Conservation (phyloP, 2,329 filamentous ascomycete species). For the Pseudocercospora cruenta region DNA sequence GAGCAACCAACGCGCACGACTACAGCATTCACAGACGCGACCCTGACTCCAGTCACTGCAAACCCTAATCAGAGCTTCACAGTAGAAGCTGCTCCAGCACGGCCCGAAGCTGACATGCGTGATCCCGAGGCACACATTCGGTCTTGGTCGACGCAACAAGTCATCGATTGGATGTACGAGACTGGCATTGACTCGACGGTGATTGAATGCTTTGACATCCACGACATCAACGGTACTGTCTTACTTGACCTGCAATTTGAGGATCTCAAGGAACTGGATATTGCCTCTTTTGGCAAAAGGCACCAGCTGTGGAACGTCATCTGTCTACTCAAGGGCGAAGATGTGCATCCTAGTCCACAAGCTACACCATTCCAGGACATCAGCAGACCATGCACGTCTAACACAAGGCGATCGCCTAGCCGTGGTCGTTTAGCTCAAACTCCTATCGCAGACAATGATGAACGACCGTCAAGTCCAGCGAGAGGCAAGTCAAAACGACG, state of each 20-base stretch:
- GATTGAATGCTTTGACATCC: constrained; percentile 82
- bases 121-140: constrained; percentile 48
- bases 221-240: constrained; percentile 89
- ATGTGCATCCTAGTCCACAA: constrained; percentile 45
- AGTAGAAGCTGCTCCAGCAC: constrained; percentile 31
- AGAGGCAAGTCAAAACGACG: constrained; percentile 41
- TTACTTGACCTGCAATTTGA: constrained; percentile 90
- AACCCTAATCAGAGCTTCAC: constrained; percentile 32
- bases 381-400: constrained; percentile 48
- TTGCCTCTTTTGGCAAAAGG: constrained; percentile 78
- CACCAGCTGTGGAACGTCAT: constrained; percentile 82
- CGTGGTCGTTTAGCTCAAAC: constrained; percentile 26
- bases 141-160: constrained; percentile 73
- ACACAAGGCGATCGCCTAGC: constrained; percentile 31
- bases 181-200: constrained; percentile 76
- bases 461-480: constrained; percentile 40
- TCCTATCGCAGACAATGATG: constrained; percentile 31
- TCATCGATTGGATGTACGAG: constrained; percentile 84
- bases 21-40: constrained; percentile 47
- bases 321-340: constrained; percentile 62
- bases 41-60: constrained; percentile 32
- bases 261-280: constrained; percentile 79
- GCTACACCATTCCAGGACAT: constrained; percentile 54
- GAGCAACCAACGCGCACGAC: constrained; percentile 48
- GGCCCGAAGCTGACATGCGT: constrained; percentile 10